Conservation (phyloP, 768 basidiomycete genomes). For the Boletus rufocinnamomeus region DNA sequence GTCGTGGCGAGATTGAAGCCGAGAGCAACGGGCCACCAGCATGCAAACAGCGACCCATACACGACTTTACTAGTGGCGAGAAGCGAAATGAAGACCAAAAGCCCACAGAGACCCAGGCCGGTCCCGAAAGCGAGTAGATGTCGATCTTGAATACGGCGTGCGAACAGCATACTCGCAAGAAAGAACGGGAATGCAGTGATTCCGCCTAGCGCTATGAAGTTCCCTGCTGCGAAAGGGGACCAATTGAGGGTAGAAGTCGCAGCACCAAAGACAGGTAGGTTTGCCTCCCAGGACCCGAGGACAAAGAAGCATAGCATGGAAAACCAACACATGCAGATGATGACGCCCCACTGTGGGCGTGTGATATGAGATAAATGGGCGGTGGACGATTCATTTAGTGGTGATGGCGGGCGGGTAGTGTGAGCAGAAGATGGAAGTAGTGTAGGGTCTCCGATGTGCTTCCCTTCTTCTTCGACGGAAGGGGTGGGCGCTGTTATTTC, state of each 20-base stretch:
- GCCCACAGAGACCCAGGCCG: conserved; percentile 50
- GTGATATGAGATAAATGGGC: conserved; percentile 22
- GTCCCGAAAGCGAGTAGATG: conserved; percentile 56
- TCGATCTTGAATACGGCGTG: conserved; percentile 61
- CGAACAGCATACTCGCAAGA: conserved; percentile 56
- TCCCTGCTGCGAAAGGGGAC: conserved; percentile 64
- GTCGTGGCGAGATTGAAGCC: conserved; percentile 77
- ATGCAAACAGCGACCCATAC: conserved; percentile 48
- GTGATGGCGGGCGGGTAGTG: not conserved
- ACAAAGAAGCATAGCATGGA: conserved; percentile 71
- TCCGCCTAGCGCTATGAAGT: conserved; percentile 71
- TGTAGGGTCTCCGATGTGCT: not conserved
- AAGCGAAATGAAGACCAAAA: conserved; percentile 52
- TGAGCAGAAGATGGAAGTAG: conserved; percentile 1
- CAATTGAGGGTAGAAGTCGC: conserved; percentile 45
- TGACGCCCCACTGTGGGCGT: conserved; percentile 50
- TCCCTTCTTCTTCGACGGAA: conserved; percentile 8
- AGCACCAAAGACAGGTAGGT: conserved; percentile 63
- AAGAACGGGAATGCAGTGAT: conserved; percentile 66
- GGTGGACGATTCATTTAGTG: conserved; percentile 8
- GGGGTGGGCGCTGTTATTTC: conserved; percentile 1
- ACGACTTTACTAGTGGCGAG: conserved; percentile 42
- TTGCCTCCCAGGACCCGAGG: conserved; percentile 69
- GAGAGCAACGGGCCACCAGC: conserved; percentile 55
- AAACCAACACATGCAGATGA: conserved; percentile 68